Conservation (phyloP, 805 yeast species). For the Saturnispora hagleri region DNA sequence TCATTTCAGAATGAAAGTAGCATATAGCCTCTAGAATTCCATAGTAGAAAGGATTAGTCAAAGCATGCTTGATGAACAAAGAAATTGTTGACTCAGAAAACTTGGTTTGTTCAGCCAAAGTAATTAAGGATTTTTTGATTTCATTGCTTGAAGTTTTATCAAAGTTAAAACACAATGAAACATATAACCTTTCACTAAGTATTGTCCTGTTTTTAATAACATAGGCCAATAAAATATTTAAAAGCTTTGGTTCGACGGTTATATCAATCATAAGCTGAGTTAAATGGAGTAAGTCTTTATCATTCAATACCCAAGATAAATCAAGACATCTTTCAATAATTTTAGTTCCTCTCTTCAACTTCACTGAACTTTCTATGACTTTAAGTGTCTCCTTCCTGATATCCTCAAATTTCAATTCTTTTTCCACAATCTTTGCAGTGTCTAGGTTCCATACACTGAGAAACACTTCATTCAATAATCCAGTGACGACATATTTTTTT, state of each 20-base stretch:
- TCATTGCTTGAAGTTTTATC: neutral
- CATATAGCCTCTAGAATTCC: slow-evolving; percentile 3
- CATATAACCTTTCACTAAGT: neutral
- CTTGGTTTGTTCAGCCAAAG: neutral
- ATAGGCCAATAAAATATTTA: neutral
- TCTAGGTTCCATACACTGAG: slow-evolving; percentile 10
- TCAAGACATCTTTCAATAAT: slow-evolving; percentile 9
- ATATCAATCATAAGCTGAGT: neutral
- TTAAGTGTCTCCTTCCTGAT: neutral
- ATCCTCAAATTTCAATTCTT: neutral
- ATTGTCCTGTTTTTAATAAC: neutral
- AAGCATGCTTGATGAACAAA: neutral
- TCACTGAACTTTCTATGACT: neutral
- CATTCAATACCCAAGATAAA: slow-evolving; percentile 18
- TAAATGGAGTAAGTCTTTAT: slow-evolving; percentile 5
- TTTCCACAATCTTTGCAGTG: neutral
- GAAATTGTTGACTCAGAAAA: slow-evolving; percentile 4
- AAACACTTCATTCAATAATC: slow-evolving; percentile 24
- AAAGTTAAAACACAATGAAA: neutral
- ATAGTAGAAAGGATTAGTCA: neutral
- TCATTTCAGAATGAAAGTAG: neutral
- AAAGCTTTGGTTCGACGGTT: neutral
- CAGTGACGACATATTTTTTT: slow-evolving; percentile 15
- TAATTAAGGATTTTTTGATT: neutral
- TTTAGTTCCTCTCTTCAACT: neutral